phyloP scores from a whole-genome alignment of 257 asterid species.

The Solanum chaucha region DNA sequence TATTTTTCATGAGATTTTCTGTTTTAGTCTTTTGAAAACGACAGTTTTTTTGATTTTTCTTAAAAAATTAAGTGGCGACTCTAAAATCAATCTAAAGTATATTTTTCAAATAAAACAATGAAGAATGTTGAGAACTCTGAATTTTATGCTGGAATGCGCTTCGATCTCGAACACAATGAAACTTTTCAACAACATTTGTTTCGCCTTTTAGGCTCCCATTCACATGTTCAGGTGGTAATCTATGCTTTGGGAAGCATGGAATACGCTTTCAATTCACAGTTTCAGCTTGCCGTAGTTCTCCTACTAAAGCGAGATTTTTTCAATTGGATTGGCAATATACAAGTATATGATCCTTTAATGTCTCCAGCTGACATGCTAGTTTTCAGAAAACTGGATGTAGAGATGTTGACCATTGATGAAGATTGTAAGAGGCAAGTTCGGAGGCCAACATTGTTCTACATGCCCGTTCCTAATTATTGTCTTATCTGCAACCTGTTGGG shows the following conservation, averaged over 20 bases:
- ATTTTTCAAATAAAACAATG: too few relatives aligned
- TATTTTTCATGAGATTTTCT: too few relatives aligned
- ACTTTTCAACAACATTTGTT: not conserved
- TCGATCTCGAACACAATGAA: not conserved
- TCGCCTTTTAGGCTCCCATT: not conserved
- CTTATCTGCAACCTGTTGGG: not conserved
- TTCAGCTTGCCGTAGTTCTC: not conserved
- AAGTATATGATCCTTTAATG: not conserved
- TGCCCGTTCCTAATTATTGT: not conserved
- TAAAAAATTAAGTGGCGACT: too few relatives aligned
- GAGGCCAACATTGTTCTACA: not conserved
- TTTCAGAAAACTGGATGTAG: not conserved
- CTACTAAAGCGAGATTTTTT: not conserved
- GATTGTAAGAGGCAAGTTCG: not conserved
- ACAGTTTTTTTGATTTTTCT: too few relatives aligned
- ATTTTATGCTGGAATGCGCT: not conserved
- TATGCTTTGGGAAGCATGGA: not conserved
- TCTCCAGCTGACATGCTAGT: not conserved
- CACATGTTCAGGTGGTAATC: not conserved
- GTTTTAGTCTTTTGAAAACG: too few relatives aligned
- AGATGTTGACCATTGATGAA: not conserved
- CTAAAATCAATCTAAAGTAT: too few relatives aligned
- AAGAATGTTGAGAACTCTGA: not conserved
- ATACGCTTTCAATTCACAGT: not conserved
- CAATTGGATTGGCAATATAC: not conserved